phyloP scores from a whole-genome alignment of 2,329 filamentous ascomycete species.

The Hypoxylon sp. region DNA sequence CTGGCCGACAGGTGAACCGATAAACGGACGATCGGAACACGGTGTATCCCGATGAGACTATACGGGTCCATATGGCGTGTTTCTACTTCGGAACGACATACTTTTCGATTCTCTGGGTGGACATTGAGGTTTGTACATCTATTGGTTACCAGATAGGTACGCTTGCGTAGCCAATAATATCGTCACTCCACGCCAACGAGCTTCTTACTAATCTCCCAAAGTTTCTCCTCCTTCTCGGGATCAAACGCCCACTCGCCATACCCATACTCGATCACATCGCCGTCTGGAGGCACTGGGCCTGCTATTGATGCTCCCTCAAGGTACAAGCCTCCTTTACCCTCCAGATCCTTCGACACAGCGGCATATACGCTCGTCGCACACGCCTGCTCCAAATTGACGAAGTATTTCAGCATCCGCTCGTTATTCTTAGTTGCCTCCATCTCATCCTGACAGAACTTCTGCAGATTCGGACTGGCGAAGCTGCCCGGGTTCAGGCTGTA shows the following conservation, averaged over 20 bases:
- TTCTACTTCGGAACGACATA: conserved; percentile 6
- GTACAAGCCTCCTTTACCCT: conserved; percentile 60
- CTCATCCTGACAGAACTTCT: conserved; percentile 47
- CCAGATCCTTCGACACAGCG: conserved; percentile 57
- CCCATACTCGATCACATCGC: conserved; percentile 46
- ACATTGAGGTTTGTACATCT: not conserved
- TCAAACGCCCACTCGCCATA: conserved; percentile 56
- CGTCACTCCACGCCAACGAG: conserved; percentile 46
- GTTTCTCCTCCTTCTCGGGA: conserved; percentile 56
- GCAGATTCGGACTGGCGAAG: conserved; percentile 56
- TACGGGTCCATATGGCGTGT: not conserved
- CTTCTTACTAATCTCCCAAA: conserved; percentile 56
- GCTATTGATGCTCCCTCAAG: conserved; percentile 58
- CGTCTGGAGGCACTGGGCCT: conserved; percentile 49
- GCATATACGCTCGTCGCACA: conserved; percentile 63
- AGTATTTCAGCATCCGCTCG: conserved; percentile 37
- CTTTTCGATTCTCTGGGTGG: not conserved
- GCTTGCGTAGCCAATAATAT: not conserved
- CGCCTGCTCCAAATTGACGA: conserved; percentile 59
- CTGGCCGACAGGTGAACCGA: conserved; percentile 2
- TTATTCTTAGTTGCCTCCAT: conserved; percentile 35
- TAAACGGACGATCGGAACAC: not conserved
- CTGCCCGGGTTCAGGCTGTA: conserved; percentile 62
- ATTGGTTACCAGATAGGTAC: not conserved
- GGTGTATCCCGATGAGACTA: not conserved